Conservation (phyloP, 441 rosid species). For the Bocquillonia castaneifolia region DNA sequence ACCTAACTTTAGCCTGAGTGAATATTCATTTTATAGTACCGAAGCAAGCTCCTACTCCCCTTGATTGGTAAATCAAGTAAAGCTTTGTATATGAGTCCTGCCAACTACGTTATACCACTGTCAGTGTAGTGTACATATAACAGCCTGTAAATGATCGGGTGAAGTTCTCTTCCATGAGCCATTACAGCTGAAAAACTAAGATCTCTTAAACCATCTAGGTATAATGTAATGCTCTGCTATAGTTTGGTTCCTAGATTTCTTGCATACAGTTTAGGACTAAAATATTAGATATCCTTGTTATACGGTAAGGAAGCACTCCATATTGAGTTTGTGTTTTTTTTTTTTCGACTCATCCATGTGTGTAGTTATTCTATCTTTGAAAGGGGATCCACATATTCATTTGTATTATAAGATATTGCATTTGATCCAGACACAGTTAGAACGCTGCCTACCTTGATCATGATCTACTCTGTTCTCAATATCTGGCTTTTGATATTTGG, state of each 20-base stretch:
- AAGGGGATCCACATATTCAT: constrained; percentile 15
- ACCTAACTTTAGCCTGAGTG: constrained; percentile 59
- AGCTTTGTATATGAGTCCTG: constrained; percentile 23
- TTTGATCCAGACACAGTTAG: not conserved
- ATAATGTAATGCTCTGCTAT: constrained; percentile 19
- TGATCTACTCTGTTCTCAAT: not conserved
- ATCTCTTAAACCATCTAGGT: too few species aligned
- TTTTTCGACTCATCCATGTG: not conserved
- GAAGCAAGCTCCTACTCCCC: constrained; percentile 78
- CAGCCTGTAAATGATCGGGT: constrained; percentile 30
- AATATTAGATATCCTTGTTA: not conserved
- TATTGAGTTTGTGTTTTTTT: not conserved
- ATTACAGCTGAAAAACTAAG: constrained; percentile 9
- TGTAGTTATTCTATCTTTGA: constrained; percentile 6
- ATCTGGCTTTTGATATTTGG: too few species aligned
- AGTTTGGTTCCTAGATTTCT: constrained; percentile 6
- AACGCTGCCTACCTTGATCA: not conserved
- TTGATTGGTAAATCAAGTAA: constrained; percentile 27
- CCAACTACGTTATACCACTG: constrained; percentile 1
- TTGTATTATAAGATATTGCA: constrained; percentile 4
- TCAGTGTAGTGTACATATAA: constrained; percentile 33
- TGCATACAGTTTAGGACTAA: constrained; percentile 9
- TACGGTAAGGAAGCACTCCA: not conserved
- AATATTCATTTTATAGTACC: constrained; percentile 75
- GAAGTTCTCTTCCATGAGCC: constrained; percentile 13